A percentile compares a stretch with the other conserved stretches of the same genome.
phyloP scores from a whole-genome alignment of 352 stramenopile genomes.

The Phytophthora rubi region DNA sequence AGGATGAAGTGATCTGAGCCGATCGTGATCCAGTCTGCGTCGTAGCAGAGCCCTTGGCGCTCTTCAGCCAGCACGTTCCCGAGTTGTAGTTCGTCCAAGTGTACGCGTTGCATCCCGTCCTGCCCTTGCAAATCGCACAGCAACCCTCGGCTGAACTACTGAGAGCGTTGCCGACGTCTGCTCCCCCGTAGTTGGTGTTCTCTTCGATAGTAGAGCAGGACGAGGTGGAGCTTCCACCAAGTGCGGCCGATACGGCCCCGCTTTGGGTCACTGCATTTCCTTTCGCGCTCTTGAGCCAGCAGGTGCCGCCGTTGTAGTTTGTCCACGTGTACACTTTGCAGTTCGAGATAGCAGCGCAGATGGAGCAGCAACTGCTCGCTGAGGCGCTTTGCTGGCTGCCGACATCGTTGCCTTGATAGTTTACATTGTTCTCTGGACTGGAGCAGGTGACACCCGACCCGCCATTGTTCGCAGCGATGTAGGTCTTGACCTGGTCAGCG shows the following conservation, averaged over 20 bases:
- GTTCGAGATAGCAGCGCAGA: slow-evolving; percentile 31
- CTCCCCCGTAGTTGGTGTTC: slow-evolving; percentile 43
- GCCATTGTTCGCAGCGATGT: slow-evolving; percentile 28
- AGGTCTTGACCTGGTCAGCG: slow-evolving; percentile 43
- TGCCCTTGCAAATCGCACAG: slow-evolving; percentile 32
- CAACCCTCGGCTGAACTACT: slow-evolving; percentile 31
- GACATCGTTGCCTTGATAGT: slow-evolving; percentile 61
- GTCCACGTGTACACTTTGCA: slow-evolving; percentile 63
- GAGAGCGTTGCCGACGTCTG: slow-evolving; percentile 21
- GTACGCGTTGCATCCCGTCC: slow-evolving; percentile 44
- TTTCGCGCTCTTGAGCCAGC: slow-evolving; percentile 60
- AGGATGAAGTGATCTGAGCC: slow-evolving; percentile 14
- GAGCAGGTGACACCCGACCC: slow-evolving; percentile 28
- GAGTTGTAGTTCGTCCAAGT: slow-evolving; percentile 57
- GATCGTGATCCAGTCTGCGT: slow-evolving; percentile 23
- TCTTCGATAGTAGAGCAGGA: slow-evolving; percentile 36
- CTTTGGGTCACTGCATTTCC: slow-evolving; percentile 18
- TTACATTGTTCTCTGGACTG: slow-evolving; percentile 36
- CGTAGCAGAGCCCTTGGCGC: slow-evolving; percentile 27
- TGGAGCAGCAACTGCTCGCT: slow-evolving; percentile 41
- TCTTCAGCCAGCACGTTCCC: slow-evolving; percentile 73
- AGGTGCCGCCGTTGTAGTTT: slow-evolving; percentile 57
- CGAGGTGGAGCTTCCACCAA: slow-evolving; percentile 23
- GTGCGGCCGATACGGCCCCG: slow-evolving; percentile 21
- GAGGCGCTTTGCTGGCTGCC: slow-evolving; percentile 33